phyloP scores from a whole-genome alignment of 2,329 filamentous ascomycete genomes.

The Verticillium dahliae region DNA sequence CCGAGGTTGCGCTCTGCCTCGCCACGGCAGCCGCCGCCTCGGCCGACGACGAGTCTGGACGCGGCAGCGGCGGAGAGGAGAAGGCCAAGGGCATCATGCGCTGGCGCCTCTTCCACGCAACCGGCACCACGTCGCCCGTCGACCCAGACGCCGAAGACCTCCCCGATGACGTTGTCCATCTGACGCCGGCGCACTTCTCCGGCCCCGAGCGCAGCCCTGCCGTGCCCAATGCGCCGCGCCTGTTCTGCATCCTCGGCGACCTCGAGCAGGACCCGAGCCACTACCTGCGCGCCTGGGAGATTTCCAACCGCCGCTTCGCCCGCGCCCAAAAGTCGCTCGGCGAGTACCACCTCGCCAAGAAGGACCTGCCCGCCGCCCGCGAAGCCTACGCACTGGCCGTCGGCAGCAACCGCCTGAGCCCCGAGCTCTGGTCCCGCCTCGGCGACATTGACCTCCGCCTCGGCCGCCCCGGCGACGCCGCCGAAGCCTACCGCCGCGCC shows the following conservation, averaged over 20 bases:
- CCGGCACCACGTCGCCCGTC: slow-evolving; percentile 25
- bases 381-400: slow-evolving; percentile 75
- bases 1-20: slow-evolving; percentile 87
- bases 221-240: slow-evolving; percentile 74
- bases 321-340: slow-evolving; percentile 84
- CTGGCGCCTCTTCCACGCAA: slow-evolving; percentile 69
- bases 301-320: slow-evolving; percentile 74
- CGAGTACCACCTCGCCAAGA: slow-evolving; percentile 63
- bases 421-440: slow-evolving; percentile 81
- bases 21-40: slow-evolving; percentile 56
- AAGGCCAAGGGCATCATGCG: slow-evolving; percentile 74
- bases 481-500: slow-evolving; percentile 74
- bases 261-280: slow-evolving; percentile 67
- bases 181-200: slow-evolving; percentile 44
- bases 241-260: slow-evolving; percentile 92
- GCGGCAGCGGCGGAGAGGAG: slow-evolving; percentile 59
- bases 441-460: slow-evolving; percentile 83
- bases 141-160: slow-evolving; percentile 38
- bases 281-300: slow-evolving; percentile 83
- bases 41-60: slow-evolving; percentile 50
- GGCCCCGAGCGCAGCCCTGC: slow-evolving; percentile 65
- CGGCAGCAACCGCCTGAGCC: slow-evolving; percentile 71
- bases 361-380: slow-evolving; percentile 62
- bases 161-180: slow-evolving; percentile 42
- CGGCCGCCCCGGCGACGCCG: slow-evolving; percentile 68